These are phyloP conservation scores for Chalciporus sp. DNA, from an alignment of 1,284 basidiomycete genomes.

Conservation along the genomic window DNA sequence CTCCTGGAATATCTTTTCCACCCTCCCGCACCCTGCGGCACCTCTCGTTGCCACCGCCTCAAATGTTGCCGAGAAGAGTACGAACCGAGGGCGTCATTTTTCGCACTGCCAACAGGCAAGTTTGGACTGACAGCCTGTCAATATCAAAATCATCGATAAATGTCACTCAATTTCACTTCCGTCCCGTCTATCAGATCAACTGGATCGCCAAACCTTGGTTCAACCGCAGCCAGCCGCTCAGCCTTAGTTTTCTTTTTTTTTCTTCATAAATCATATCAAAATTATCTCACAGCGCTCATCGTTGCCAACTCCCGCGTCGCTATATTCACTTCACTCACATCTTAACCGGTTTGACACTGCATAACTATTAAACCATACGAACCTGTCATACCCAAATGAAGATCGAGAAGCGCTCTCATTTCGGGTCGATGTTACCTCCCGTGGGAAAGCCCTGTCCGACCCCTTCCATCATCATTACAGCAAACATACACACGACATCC, in stretches of 20 bases:
- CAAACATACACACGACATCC: too few species aligned
- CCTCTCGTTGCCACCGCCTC: neutral
- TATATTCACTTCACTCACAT: too few species aligned
- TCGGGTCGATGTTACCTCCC: neutral
- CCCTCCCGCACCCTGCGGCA: neutral
- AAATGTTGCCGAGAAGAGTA: neutral
- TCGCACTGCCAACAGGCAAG: too few species aligned
- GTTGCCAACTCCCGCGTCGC: too few species aligned
- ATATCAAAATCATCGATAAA: neutral
- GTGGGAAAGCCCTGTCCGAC: neutral
- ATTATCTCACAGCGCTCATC: neutral
- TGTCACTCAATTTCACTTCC: neutral
- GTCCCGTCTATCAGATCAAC: neutral
- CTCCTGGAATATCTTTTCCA: slow-evolving; percentile 1
- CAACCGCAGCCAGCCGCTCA: neutral
- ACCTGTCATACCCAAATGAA: neutral
- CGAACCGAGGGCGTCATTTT: neutral
- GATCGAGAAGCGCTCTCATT: neutral
- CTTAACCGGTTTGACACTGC: too few species aligned
- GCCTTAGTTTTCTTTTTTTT: neutral
- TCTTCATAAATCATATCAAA: neutral
- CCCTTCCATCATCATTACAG: too few species aligned
- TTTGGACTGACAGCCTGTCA: neutral
- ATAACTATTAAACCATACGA: neutral
- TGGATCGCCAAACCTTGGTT: too few species aligned